Evolutionary conservation across 257 asterid genomes (phyloP), one percentile per base, ranked within the genome.

Genomic region (Thymus quinquecostatus): DNA sequence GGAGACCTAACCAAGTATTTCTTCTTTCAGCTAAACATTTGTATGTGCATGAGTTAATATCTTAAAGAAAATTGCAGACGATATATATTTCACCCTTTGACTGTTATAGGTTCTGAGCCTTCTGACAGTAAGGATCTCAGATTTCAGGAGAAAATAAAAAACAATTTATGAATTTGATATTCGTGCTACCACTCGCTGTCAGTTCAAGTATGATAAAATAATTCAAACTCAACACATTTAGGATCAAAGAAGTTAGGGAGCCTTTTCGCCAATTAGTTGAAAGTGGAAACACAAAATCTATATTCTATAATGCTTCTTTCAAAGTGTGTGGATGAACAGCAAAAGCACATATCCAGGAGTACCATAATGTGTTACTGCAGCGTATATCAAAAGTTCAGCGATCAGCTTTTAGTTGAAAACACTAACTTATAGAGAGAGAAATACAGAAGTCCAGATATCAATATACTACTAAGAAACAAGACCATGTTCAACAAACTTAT

Each of bases 31-130:
- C 30, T 33, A 65, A 13, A 28, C 30, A 68, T 45, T 71, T 55
- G n/a, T 45, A 47, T 40, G 41, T 12, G 69, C 73, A 70, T 13
- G 53, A 63, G 54, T 33, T 40, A 33, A 51, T 8, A 21, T 54
- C 28, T 33, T 3, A 54, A 49, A 66, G 1, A 5, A 36, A 30
- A n/a, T 48, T 58, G 45, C 13, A 59, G 4, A 38, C 6, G 33
- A 72, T 40, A 78, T 32, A 53, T 64, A 49, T 38, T 59, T 32
- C 21, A 56, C 49, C 40, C 68, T 68, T 43, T 21, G 57, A 30
- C 5, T 13, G 60, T 6, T 30, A 69, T 21, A 66, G 70, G n/a
- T 41, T 49, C 59, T 21, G 21, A 21, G 21, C 21, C 21, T 21
- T 21, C 21, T 59, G 49, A 63, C 32, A 45, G 62, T 28, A 30